Conservation (phyloP, 495 filamentous ascomycete genomes). For the Cudoniella acicularis region DNA sequence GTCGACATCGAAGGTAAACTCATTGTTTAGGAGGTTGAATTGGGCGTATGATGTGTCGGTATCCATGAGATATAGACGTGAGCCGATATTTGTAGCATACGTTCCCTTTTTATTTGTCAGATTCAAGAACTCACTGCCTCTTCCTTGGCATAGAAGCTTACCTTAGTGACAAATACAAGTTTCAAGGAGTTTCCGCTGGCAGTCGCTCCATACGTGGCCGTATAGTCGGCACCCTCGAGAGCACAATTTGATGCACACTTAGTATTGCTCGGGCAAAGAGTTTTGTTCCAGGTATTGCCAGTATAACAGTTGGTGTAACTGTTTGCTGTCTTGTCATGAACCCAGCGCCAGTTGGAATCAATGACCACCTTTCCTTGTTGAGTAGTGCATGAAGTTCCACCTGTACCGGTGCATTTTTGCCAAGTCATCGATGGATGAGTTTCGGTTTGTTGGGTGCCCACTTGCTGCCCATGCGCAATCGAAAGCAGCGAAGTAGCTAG, state of each 20-base stretch:
- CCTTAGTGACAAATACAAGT: slow-evolving; percentile 51
- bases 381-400: slow-evolving; percentile 33
- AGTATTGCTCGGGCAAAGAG: slow-evolving; percentile 50
- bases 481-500: slow-evolving; percentile 18
- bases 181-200: slow-evolving; percentile 49
- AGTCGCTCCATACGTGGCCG: slow-evolving; percentile 51
- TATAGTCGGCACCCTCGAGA: slow-evolving; percentile 59
- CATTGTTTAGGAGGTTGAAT: slow-evolving; percentile 55
- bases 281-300: slow-evolving; percentile 53
- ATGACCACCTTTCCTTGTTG: slow-evolving; percentile 53
- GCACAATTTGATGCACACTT: slow-evolving; percentile 57
- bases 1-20: slow-evolving; percentile 63
- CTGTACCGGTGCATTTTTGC: slow-evolving; percentile 42
- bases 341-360: slow-evolving; percentile 64
- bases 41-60: slow-evolving; percentile 53
- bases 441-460: slow-evolving; percentile 34
- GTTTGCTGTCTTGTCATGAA: slow-evolving; percentile 43
- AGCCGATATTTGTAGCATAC: slow-evolving; percentile 45
- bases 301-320: slow-evolving; percentile 62
- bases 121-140: too few relatives aligned
- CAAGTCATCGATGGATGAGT: slow-evolving; percentile 46
- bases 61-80: slow-evolving; percentile 60
- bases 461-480: slow-evolving; percentile 22
- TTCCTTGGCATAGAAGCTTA: too few relatives aligned
- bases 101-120: too few relatives aligned